Conservation (phyloP, 2,329 filamentous ascomycete genomes). For the Nannizziopsis arthrosporioides region DNA sequence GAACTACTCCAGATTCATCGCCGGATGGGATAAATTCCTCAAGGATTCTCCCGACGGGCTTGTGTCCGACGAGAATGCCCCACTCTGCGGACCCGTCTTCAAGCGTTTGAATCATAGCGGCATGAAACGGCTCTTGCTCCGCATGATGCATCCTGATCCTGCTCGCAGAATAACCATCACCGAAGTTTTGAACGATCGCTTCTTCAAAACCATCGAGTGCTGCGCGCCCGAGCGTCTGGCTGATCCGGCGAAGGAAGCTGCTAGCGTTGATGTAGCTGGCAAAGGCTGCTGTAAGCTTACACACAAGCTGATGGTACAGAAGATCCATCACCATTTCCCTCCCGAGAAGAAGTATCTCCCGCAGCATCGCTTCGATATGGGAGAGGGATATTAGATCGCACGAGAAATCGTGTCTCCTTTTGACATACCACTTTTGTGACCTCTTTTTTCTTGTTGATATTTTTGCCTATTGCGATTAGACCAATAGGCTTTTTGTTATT, state of each 20-base stretch:
- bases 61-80: slow-evolving; percentile 52
- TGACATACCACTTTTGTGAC: neutral
- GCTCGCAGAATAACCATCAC: slow-evolving; percentile 56
- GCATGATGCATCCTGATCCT: slow-evolving; percentile 75
- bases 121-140: slow-evolving; percentile 58
- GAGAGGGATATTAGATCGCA: slow-evolving; percentile 19
- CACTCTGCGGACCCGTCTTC: slow-evolving; percentile 55
- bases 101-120: slow-evolving; percentile 48
- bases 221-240: slow-evolving; percentile 54
- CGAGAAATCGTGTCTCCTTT: too few relatives aligned
- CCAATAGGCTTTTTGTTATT: neutral
- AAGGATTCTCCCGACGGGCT: slow-evolving; percentile 41
- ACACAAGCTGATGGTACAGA: slow-evolving; percentile 21
- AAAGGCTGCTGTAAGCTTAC: slow-evolving; percentile 18
- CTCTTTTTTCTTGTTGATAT: slow-evolving; percentile 5
- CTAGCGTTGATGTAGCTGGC: slow-evolving; percentile 37
- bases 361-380: slow-evolving; percentile 22
- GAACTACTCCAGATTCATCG: slow-evolving; percentile 54
- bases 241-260: slow-evolving; percentile 50
- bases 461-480: neutral
- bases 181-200: slow-evolving; percentile 58
- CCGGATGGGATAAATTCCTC: slow-evolving; percentile 59
- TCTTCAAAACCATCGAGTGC: slow-evolving; percentile 64
- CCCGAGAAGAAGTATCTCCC: slow-evolving; percentile 21
- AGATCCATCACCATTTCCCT: slow-evolving; percentile 26